Base-by-base conservation (phyloP, 768 basidiomycete genomes). In the Leccinum rimulosum region DNA sequence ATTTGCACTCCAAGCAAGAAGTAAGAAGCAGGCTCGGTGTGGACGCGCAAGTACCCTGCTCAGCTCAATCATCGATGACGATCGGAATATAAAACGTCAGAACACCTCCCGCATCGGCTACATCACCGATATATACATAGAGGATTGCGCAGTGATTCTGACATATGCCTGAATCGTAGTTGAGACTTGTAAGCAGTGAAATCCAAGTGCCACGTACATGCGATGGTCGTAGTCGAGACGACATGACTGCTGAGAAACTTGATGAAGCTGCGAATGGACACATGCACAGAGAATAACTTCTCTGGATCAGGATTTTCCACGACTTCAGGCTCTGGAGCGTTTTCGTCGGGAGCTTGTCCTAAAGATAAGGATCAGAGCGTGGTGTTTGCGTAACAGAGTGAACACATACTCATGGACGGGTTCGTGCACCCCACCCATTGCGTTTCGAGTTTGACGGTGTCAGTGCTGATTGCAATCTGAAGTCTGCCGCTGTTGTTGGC, bases 61-160 rank as follows among this genome's bases (percentile, higher is more conserved):
- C 47, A 73, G 31, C 67, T 69, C 50, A 73, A 56, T 86, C 88
- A 47, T 87, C 84, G 49, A 88, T 79, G 40, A 90, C 82, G 1
- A 87, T 89, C 47, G 93, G 93, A 54, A 95, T 86, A 67, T 93
- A 95, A 69, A 90, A 94, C 3, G 93, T 95, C 61, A 95, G 77
- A 45, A 95, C 89, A 3, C 91, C 93, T 49, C 92, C 90, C 0
- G 88, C 84, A 57, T 91, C 86, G 5, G 83, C 82, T 11, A 87
- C 80, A 33, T 91, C 87, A 10, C 93, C 93, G 48, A 94, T 88
- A 68, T 94, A 95, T 55, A 94, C 91, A 62, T 94, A 95, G 53
- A 94, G 80, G 64, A 95, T 94, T 59, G 91, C 79, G 68, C 91
- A 94, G 62, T 93, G 88, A 58, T 85, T 80, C 63, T 87, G 84